Evolutionary conservation across 495 filamentous ascomycete genomes (phyloP).

Genomic region (Xylaria longipes): DNA sequence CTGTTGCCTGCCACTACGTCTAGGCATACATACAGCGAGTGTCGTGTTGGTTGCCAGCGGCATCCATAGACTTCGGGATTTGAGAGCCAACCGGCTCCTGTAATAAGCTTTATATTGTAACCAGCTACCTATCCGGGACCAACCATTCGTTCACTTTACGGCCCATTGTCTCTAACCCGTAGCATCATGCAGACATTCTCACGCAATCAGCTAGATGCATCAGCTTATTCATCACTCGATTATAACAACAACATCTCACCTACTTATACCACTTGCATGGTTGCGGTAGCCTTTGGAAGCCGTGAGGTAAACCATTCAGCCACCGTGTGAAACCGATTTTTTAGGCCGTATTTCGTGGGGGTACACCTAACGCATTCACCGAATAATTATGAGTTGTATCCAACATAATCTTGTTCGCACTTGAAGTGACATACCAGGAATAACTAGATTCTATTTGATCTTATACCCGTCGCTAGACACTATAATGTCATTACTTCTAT

Average conservation of each 20-base stretch:
- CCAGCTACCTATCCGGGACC: background rate
- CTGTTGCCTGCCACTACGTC: background rate
- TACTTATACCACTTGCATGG: background rate
- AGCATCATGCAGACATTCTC: background rate
- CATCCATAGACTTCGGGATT: background rate
- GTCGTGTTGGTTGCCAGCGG: background rate
- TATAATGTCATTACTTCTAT: background rate
- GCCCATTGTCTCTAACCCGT: background rate
- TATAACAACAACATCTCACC: background rate
- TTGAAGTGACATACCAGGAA: background rate
- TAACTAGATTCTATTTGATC: background rate
- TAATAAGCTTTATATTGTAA: background rate
- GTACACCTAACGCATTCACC: background rate
- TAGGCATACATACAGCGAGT: background rate
- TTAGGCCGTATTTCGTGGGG: background rate
- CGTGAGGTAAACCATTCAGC: background rate
- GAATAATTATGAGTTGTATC: no score
- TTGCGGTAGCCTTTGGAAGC: background rate
- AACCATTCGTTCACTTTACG: background rate
- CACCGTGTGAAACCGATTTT: background rate
- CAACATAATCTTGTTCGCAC: background rate
- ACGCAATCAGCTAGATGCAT: background rate
- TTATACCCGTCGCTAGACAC: background rate
- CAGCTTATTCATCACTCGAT: background rate
- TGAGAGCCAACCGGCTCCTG: background rate